phyloP scores from a whole-genome alignment of 257 asterid species.

The Solanum lignicaule region DNA sequence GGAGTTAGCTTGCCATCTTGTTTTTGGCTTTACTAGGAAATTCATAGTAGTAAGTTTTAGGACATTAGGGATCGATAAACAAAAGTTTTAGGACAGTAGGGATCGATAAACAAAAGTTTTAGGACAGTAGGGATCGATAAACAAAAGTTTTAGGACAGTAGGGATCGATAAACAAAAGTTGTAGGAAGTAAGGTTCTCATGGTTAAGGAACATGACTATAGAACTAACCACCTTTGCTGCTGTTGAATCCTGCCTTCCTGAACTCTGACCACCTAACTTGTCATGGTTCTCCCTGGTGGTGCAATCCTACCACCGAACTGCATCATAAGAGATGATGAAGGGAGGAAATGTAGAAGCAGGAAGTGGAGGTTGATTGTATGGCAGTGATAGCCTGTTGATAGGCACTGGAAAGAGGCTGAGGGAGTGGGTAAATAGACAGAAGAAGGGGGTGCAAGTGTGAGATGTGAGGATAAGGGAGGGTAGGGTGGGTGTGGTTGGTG shows the following conservation, averaged over 20 bases:
- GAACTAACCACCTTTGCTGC: not conserved
- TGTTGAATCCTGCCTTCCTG: not conserved
- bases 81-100: too few relatives aligned
- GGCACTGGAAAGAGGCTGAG: not conserved
- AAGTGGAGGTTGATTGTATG: not conserved
- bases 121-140: too few relatives aligned
- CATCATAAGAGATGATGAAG: not conserved
- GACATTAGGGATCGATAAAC: not conserved
- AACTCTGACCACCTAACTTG: not conserved
- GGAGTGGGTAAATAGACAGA: not conserved
- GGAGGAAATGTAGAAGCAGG: not conserved
- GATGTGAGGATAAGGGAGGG: not conserved
- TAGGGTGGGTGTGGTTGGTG: not conserved
- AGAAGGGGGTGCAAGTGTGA: not conserved
- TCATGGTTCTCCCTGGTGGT: not conserved
- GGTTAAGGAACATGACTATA: not conserved
- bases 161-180: too few relatives aligned
- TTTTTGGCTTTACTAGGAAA: not conserved
- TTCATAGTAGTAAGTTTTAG: not conserved
- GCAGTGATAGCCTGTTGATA: not conserved
- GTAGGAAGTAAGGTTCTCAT: not conserved
- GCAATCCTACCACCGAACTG: not conserved
- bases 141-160: not conserved
- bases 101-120: too few relatives aligned
- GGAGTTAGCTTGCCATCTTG: not conserved